Conservation (phyloP, 768 basidiomycete genomes). For the Suillus hirtellus region DNA sequence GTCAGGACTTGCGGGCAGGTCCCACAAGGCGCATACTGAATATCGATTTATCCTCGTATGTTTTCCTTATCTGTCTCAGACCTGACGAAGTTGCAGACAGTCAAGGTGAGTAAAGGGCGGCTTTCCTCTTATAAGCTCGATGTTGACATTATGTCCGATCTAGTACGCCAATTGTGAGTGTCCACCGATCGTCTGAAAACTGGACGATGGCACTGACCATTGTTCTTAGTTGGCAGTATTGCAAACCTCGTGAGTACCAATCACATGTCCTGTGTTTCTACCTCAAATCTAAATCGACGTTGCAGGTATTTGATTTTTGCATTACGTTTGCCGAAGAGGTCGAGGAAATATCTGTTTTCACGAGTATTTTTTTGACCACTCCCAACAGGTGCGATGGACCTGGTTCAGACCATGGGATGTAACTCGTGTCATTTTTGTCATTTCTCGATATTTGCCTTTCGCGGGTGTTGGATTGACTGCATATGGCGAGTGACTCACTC, state of each 20-base stretch:
- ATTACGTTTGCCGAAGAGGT: slow-evolving; percentile 14
- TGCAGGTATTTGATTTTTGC: slow-evolving; percentile 12
- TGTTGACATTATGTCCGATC: neutral
- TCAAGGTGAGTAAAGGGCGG: slow-evolving; percentile 11
- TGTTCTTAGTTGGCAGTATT: slow-evolving; percentile 17
- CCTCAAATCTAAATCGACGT: neutral
- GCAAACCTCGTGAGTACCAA: slow-evolving; percentile 18
- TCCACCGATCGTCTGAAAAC: neutral
- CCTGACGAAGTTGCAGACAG: slow-evolving; percentile 17
- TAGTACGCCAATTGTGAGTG: slow-evolving; percentile 21
- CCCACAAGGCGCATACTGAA: neutral
- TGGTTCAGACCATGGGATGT: slow-evolving; percentile 20
- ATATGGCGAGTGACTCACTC: slow-evolving; percentile 13
- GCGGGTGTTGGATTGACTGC: slow-evolving; percentile 13
- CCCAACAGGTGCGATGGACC: slow-evolving; percentile 17
- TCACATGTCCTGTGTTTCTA: neutral
- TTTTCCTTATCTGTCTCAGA: slow-evolving; percentile 6
- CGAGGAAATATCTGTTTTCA: neutral
- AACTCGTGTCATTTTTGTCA: slow-evolving; percentile 18
- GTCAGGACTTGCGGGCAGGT: neutral
- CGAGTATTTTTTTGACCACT: neutral
- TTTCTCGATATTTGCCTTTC: slow-evolving; percentile 25
- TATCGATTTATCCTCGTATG: neutral
- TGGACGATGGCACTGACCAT: neutral
- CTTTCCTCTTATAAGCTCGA: neutral